Base-by-base conservation (phyloP, 768 basidiomycete genomes). In the Coprinellus aureogranulatus region DNA sequence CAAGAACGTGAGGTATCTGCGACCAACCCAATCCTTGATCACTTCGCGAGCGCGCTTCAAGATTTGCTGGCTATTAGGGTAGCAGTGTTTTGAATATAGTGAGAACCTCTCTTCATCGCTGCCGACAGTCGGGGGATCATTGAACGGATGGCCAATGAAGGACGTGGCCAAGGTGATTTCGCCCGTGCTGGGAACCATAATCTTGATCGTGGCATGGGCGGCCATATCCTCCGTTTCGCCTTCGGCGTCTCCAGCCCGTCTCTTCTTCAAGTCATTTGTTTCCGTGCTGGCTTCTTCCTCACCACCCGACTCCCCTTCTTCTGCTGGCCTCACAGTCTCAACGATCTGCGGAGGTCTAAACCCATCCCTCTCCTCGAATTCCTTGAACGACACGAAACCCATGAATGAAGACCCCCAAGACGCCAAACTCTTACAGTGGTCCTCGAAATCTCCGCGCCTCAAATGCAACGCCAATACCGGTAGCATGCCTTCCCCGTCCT, bases 381-480 rank as follows among this genome's bases (percentile, higher is more conserved):
- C 49, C 18, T 28, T 28, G 25, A 57, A 45, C n/a, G 56, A 52
- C 39, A 22, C 25, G 39, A 51, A 83, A 0, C 80, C 82, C 44
- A 73, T 78, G 67, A 71, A 86, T 2, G 62, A 57, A 9, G 80
- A 70, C 10, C 61, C 61, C 72, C 74, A 79, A 25, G 69, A 63
- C 0, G 71, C 73, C 22, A 85, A 74, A 26, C 71, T 62, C 42
- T 69, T 55, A 64, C 85, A 86, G 63, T 85, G 83, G 2, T 66
- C 64, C 44, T 68, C 67, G 63, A 79, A 85, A 65, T 85, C 84
- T 26, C 85, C 85, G 16, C 82, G 75, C 4, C 85, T 79, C 27
- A 87, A 62, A 62, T 87, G 84, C 0, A 87, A 64, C 12, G 76
- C 85, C 28, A 87, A 72, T 3, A 88, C 67, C 6, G 84, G 83